Evolutionary conservation across 176 grass and related monocot genomes (phyloP).

Genomic region (Carex cristatella): DNA sequence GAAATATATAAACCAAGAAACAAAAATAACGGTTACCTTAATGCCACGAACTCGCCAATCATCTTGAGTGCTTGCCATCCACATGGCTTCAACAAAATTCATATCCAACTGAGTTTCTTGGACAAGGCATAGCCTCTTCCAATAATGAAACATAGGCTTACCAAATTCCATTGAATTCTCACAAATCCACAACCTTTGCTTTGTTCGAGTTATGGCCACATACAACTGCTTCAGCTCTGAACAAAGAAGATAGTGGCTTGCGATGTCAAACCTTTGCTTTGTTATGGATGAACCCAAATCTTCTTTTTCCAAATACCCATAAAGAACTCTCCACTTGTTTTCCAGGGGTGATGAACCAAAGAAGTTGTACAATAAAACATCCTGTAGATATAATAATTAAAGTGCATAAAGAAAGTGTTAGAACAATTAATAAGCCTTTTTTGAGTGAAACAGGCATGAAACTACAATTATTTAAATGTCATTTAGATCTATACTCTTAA

Average conservation of each 20-base stretch:
- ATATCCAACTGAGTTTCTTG: slow-evolving; percentile 60
- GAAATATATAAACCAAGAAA: not conserved
- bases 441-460: not conserved
- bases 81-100: slow-evolving; percentile 56
- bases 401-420: not conserved
- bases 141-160: slow-evolving; percentile 76
- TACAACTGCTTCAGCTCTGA: slow-evolving; percentile 95
- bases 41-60: slow-evolving; percentile 74
- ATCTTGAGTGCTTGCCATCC: slow-evolving; percentile 48
- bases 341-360: slow-evolving; percentile 58
- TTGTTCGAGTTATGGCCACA: slow-evolving; percentile 86
- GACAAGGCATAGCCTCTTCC: slow-evolving; percentile 79
- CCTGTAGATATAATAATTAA: slow-evolving; percentile 30
- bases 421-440: not conserved
- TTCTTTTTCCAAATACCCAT: slow-evolving; percentile 57
- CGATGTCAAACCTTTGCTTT: slow-evolving; percentile 41
- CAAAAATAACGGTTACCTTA: slow-evolving; percentile 35
- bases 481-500: not conserved
- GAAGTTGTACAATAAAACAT: slow-evolving; percentile 86
- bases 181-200: slow-evolving; percentile 86
- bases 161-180: slow-evolving; percentile 61
- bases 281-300: slow-evolving; percentile 25
- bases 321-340: slow-evolving; percentile 81
- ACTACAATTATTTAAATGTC: not conserved
- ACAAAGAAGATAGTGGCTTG: slow-evolving; percentile 61